Base-by-base conservation (phyloP, 768 basidiomycete genomes). In the Russula ochroleuca region DNA sequence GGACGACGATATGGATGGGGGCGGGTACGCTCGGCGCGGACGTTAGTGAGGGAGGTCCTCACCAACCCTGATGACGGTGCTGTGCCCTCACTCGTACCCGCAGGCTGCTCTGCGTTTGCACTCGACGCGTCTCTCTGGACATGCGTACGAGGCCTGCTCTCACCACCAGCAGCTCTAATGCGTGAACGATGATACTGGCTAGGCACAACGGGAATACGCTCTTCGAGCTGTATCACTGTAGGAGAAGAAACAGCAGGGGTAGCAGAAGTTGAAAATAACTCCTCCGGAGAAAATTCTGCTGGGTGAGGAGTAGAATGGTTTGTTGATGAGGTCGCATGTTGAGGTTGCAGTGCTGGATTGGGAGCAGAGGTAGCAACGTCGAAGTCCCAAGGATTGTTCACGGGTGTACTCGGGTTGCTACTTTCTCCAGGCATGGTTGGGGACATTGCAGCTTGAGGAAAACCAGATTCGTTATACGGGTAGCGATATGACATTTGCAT, bases 401-500 rank as follows among this genome's bases (percentile, higher is more conserved):
- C 66, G 58, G 67, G 67, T 14, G 67, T 68, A 48, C 64, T 66
- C 25, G 57, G 41, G 50, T 56, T 63, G 65, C 67, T 68, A 59
- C 58, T 59, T 41, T 49, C 65, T 38, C 67, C 62, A 9, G 67
- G 67, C 9, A 65, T 68, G 0, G 55, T 63, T 45, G 67, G 65
- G 0, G 67, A 59, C 61, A 67, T 63, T 53, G 62, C 13, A 37
- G 38, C 61, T 67, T 65, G 66, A 53, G 25, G 64, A 45, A 41
- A 59, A 59, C 38, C 35, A 25, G 59, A 41, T 21, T 53, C 57
- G 56, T 51, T 67, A 52, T 65, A 67, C 23, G 33, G 67, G 23
- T 67, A 65, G 54, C 52, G 66, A 61, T 65, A 65, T 58, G 58
- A 57, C 66, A 67, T 67, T 67, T 66, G 66, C 57, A 66, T 25